A percentile compares a stretch with the other conserved stretches of the same genome.
Conservation (phyloP, 352 stramenopile species). For the Globisporangium okanoganense region DNA sequence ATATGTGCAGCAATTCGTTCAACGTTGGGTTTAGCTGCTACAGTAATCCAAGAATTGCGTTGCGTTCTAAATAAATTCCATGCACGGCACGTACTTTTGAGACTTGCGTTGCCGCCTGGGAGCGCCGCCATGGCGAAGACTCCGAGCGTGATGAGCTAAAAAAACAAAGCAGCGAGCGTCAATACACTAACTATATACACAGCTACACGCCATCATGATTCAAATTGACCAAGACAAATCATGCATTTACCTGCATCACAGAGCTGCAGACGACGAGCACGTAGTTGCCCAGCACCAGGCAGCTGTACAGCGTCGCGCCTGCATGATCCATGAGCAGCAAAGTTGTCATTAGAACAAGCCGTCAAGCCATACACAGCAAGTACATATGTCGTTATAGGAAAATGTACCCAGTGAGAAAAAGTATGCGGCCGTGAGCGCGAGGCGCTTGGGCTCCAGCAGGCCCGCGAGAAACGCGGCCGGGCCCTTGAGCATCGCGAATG, state of each 20-base stretch:
- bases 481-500: constrained; percentile 76
- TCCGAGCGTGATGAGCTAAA: constrained; percentile 51
- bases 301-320: constrained; percentile 78
- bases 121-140: constrained; percentile 59
- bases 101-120: constrained; percentile 50
- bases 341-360: background rate
- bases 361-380: background rate
- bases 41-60: no score
- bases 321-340: background rate
- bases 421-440: constrained; percentile 66
- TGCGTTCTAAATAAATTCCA: background rate
- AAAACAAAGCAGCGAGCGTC: background rate
- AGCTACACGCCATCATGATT: background rate
- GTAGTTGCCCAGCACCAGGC: constrained; percentile 79
- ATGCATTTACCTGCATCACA: constrained; percentile 39
- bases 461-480: constrained; percentile 48
- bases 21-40: no score
- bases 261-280: constrained; percentile 81
- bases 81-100: constrained; percentile 43
- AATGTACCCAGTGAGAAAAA: constrained; percentile 61
- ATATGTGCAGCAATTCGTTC: background rate
- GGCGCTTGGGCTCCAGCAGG: constrained; percentile 57
- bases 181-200: background rate
- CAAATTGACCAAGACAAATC: background rate
- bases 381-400: background rate